A percentile compares a stretch with the other conserved stretches of the same genome.
Conservation (phyloP, 1,284 basidiomycete species). For the Cutaneotrichosporon mucoides region DNA sequence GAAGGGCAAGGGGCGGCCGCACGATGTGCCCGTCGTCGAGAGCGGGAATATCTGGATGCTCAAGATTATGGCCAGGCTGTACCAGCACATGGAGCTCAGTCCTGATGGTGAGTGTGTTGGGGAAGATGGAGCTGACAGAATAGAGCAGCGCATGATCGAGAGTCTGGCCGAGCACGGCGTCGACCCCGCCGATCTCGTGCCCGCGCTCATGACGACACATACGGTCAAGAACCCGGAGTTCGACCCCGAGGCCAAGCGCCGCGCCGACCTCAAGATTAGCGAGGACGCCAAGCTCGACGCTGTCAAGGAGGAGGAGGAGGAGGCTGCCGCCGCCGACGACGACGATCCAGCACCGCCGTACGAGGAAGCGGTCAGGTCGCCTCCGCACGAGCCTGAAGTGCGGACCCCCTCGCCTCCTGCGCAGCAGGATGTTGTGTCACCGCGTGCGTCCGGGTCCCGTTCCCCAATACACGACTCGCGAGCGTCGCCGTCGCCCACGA, state of each 20-base stretch:
- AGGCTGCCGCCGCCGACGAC: conserved; percentile 27
- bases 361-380: conserved; percentile 7
- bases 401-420: no score
- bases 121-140: conserved; percentile 4
- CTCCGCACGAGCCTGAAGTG: conserved; percentile 1
- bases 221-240: conserved; percentile 94
- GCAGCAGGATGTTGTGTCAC: no score
- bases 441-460: no score
- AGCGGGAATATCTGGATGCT: conserved; percentile 81
- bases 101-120: conserved; percentile 64
- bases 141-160: conserved; percentile 98
- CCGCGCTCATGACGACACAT: conserved; percentile 88
- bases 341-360: conserved; percentile 20
- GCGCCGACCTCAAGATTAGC: conserved; percentile 10
- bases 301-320: conserved; percentile 19
- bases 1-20: conserved; percentile 59
- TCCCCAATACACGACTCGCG: no score
- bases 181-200: conserved; percentile 76
- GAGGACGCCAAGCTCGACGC: neutral
- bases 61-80: conserved; percentile 92
- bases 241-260: conserved; percentile 70
- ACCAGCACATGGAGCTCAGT: conserved; percentile 95
- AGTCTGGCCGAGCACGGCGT: conserved; percentile 84
- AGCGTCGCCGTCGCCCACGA: neutral
- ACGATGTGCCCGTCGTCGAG: conserved; percentile 64